Base-by-base conservation (phyloP, 768 basidiomycete genomes). In the Nevesoporus exiguus region DNA sequence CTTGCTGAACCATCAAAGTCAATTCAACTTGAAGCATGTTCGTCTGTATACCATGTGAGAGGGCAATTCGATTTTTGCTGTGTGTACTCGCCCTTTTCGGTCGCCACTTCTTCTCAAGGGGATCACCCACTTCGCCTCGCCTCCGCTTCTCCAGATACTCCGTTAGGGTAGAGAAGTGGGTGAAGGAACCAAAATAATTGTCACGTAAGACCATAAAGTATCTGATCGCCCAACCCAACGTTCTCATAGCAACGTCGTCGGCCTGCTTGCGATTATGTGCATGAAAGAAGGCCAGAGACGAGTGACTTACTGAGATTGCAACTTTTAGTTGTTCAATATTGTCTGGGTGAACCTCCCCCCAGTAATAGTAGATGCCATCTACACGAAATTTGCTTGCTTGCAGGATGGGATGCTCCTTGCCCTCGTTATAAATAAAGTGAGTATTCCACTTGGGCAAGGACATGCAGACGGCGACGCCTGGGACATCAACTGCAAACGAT, bases 141-240 rank as follows among this genome's bases (percentile, higher is more conserved):
- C 73, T 77, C 39, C 83, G 79, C 63, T 84, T 88, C 49, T 86
- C 81, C 43, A 93, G 74, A 66, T 93, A 96, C 73, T 98, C 96
- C 21, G 79, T 80, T 39, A 93, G 76, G 0, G 92, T 97, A 3
- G 86, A 85, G 62, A 95, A 98, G 60, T 96, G 90, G 2, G 93
- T 97, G 71, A 97, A 98, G 5, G 83, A 79, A 11, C 96, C 96
- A 47, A 98, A 84, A 70, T 98, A 98, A 70, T 98, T 98, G 64
- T 96, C 93, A 43, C 88, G 84, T 54, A 97, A 65, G 37, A 87
- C 83, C 84, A 98, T 89, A 59, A 96, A 78, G 64, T 93, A 86
- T 34, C 94, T 84, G 55, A 95, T 80, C 2, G 85, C 84, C 95
- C 95, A 97, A 22, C 93, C 95, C 49, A 93, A 73, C 2, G 78